Conservation (phyloP, 2,329 filamentous ascomycete genomes). For the Phyllosticta capitalensis region DNA sequence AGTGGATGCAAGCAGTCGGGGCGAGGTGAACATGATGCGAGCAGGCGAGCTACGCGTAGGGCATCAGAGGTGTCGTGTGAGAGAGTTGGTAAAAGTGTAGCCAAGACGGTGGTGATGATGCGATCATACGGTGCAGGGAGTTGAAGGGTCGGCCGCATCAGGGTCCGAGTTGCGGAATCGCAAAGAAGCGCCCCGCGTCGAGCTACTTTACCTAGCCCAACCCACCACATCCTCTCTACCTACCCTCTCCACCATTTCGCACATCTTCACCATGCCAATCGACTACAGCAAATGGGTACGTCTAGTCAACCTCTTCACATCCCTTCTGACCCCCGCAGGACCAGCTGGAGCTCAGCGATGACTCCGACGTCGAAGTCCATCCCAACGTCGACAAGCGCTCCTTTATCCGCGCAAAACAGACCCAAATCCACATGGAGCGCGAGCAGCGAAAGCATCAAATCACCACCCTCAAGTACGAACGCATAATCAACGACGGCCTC, state of each 20-base stretch:
- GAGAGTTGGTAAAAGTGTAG: not conserved
- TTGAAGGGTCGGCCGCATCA: constrained; percentile 1
- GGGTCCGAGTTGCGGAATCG: constrained; percentile 5
- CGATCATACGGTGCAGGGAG: not conserved
- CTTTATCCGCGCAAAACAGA: constrained; percentile 97
- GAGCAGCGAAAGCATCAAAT: constrained; percentile 80
- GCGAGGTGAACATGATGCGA: constrained; percentile 8
- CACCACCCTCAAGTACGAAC: constrained; percentile 83
- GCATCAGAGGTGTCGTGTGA: not conserved
- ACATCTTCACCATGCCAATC: constrained; percentile 41
- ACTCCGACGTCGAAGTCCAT: constrained; percentile 96
- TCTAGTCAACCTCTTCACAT: constrained; percentile 12
- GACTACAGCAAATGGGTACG: constrained; percentile 65
- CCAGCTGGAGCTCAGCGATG: constrained; percentile 90
- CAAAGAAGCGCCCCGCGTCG: constrained; percentile 5
- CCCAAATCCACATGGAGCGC: constrained; percentile 89
- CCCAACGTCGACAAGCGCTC: constrained; percentile 98
- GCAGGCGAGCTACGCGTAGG: not conserved
- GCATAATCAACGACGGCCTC: constrained; percentile 84
- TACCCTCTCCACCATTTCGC: not conserved
- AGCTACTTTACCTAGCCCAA: not conserved
- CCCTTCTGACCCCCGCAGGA: constrained; percentile 46
- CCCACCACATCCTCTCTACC: not conserved
- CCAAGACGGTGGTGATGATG: not conserved
- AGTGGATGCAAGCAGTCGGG: not conserved